Conservation (phyloP, 306 rosid species). For the Vigna nakashimae region DNA sequence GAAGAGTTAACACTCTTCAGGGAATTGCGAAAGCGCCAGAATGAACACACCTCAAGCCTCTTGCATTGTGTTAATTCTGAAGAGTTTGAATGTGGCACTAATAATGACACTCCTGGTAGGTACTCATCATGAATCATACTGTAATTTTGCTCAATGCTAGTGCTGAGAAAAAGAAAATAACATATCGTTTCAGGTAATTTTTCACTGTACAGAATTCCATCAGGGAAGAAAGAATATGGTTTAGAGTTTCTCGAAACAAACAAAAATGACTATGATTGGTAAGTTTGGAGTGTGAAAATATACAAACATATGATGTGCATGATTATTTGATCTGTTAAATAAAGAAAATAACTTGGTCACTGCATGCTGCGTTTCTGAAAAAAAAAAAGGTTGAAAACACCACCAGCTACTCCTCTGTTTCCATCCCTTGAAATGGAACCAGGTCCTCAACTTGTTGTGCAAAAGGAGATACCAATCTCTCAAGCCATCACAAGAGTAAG, state of each 20-base stretch:
- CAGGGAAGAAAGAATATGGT: constrained; percentile 65
- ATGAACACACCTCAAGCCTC: constrained; percentile 53
- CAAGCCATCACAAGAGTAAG: constrained; percentile 66
- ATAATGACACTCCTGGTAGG: constrained; percentile 24
- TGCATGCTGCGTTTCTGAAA: background rate
- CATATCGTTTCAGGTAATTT: constrained; percentile 51
- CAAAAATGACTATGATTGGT: constrained; percentile 85
- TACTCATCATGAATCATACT: background rate
- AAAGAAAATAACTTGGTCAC: background rate
- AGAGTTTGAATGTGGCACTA: constrained; percentile 58
- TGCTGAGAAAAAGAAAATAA: too few species aligned
- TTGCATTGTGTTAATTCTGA: constrained; percentile 60
- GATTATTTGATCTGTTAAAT: constrained; percentile 15
- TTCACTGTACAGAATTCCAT: constrained; percentile 62
- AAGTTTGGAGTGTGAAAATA: background rate
- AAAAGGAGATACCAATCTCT: constrained; percentile 58
- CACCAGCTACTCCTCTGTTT: constrained; percentile 91
- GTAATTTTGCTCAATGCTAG: too few species aligned
- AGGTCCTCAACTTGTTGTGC: constrained; percentile 51
- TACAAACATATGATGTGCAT: background rate
- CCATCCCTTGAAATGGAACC: constrained; percentile 94
- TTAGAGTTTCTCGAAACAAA: constrained; percentile 59
- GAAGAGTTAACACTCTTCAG: constrained; percentile 71
- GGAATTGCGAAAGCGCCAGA: constrained; percentile 63
- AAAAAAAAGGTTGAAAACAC: constrained; percentile 92